Conservation (phyloP, 2,329 filamentous ascomycete genomes). For the Dendryphion nanum region DNA sequence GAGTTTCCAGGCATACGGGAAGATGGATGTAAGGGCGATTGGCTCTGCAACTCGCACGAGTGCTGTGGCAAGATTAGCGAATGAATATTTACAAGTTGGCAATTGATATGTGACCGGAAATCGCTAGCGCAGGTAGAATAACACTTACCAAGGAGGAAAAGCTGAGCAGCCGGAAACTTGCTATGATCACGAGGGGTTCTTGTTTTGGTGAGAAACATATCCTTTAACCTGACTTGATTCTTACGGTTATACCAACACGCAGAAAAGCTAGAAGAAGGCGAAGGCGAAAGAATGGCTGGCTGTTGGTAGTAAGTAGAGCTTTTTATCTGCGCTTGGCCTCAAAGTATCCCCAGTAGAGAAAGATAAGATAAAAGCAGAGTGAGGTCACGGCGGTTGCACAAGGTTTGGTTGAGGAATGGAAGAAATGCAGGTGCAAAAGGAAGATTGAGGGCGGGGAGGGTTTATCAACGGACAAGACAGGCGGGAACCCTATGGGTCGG, state of each 20-base stretch:
- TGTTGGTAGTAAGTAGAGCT: slow-evolving; percentile 15
- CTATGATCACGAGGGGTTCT: slow-evolving; percentile 62
- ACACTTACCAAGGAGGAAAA: slow-evolving; percentile 76
- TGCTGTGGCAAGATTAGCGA: slow-evolving; percentile 55
- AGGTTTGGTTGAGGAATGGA: background rate
- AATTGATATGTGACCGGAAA: background rate
- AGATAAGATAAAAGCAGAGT: background rate
- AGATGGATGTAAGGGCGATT: slow-evolving; percentile 90
- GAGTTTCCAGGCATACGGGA: slow-evolving; percentile 65
- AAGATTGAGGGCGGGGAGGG: background rate
- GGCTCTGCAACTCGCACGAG: slow-evolving; percentile 91
- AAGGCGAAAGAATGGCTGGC: slow-evolving; percentile 4
- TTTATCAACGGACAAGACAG: background rate
- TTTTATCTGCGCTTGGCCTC: slow-evolving; percentile 20
- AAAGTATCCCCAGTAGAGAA: slow-evolving; percentile 9
- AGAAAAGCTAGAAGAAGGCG: background rate
- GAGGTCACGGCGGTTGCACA: background rate
- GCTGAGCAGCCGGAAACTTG: slow-evolving; percentile 77
- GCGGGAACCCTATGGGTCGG: too few species aligned
- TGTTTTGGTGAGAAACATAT: slow-evolving; percentile 62
- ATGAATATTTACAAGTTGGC: slow-evolving; percentile 8
- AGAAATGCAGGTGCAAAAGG: slow-evolving; percentile 2
- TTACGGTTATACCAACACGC: slow-evolving; percentile 46
- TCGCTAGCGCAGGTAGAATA: background rate
- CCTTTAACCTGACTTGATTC: slow-evolving; percentile 49